Conservation (phyloP, 768 basidiomycete genomes). For the Cyathus striatus region DNA sequence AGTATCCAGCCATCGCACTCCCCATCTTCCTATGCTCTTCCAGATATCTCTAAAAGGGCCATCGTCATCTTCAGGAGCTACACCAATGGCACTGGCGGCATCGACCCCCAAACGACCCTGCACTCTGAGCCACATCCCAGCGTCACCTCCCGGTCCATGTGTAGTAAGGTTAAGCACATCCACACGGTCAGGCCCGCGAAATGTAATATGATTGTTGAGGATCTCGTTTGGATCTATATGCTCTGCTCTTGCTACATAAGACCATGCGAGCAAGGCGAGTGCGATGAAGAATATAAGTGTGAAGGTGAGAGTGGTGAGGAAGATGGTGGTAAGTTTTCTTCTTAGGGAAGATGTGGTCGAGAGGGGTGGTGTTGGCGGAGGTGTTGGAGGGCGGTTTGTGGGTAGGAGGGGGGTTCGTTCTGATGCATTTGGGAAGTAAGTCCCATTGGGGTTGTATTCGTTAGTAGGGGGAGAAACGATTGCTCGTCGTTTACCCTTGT, state of each 20-base stretch:
- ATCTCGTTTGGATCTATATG: conserved; percentile 53
- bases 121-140: conserved; percentile 57
- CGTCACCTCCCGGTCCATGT: no score
- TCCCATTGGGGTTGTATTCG: no score
- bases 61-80: conserved; percentile 42
- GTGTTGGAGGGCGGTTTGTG: no score
- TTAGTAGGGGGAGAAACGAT: no score
- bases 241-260: conserved; percentile 56
- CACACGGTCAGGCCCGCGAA: conserved; percentile 57
- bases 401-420: conserved; percentile 59
- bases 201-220: conserved; percentile 46
- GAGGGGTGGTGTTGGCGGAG: no score
- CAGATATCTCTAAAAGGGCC: conserved; percentile 41
- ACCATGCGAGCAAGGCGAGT: conserved; percentile 53
- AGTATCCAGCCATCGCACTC: conserved; percentile 48
- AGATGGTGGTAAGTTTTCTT: conserved; percentile 42
- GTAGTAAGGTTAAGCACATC: conserved; percentile 58
- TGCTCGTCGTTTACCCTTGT: no score
- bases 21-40: conserved; percentile 68
- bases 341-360: no score
- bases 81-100: conserved; percentile 55
- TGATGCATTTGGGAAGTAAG: no score
- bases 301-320: conserved; percentile 49
- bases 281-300: conserved; percentile 40
- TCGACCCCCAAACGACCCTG: conserved; percentile 61